These are phyloP conservation scores for Mycocentrospora acerina DNA, from an alignment of 2,329 filamentous ascomycete genomes.

Conservation along the genomic window DNA sequence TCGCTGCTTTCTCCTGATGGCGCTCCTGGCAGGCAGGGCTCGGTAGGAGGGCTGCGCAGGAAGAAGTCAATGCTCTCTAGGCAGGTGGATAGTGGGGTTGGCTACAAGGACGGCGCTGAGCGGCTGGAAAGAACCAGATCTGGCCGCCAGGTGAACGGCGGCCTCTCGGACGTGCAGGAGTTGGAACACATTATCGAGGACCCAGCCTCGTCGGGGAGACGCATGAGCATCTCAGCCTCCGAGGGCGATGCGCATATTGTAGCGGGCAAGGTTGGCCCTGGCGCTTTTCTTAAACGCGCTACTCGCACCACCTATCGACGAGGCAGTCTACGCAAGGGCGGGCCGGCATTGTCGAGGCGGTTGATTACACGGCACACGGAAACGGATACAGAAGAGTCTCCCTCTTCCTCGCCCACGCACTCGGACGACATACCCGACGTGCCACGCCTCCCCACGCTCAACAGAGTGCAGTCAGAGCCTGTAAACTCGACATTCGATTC, in stretches of 20 bases:
- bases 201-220: slow-evolving; percentile 69
- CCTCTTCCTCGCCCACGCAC: slow-evolving; percentile 53
- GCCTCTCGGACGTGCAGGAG: slow-evolving; percentile 59
- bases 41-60: slow-evolving; percentile 66
- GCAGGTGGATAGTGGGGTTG: slow-evolving; percentile 77
- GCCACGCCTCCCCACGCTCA: slow-evolving; percentile 50
- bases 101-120: slow-evolving; percentile 83
- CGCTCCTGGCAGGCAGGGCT: slow-evolving; percentile 55
- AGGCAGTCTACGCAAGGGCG: slow-evolving; percentile 80
- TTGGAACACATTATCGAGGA: slow-evolving; percentile 83
- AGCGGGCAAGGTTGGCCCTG: slow-evolving; percentile 71
- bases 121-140: slow-evolving; percentile 74
- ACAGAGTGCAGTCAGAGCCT: slow-evolving; percentile 71
- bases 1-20: slow-evolving; percentile 60
- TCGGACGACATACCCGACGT: slow-evolving; percentile 40
- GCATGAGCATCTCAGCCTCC: slow-evolving; percentile 59
- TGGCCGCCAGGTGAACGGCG: slow-evolving; percentile 50
- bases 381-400: slow-evolving; percentile 57
- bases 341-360: slow-evolving; percentile 73
- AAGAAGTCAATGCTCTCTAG: slow-evolving; percentile 96
- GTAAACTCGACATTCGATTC: slow-evolving; percentile 41
- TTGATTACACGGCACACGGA: slow-evolving; percentile 63
- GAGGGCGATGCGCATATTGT: slow-evolving; percentile 77
- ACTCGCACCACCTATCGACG: slow-evolving; percentile 90
- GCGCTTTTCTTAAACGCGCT: slow-evolving; percentile 82